Percentiles rank a stretch among this genome's conserved stretches.
Evolutionary conservation across 305 asterid species (phyloP).

Genomic region (Fraxinus floribunda): DNA sequence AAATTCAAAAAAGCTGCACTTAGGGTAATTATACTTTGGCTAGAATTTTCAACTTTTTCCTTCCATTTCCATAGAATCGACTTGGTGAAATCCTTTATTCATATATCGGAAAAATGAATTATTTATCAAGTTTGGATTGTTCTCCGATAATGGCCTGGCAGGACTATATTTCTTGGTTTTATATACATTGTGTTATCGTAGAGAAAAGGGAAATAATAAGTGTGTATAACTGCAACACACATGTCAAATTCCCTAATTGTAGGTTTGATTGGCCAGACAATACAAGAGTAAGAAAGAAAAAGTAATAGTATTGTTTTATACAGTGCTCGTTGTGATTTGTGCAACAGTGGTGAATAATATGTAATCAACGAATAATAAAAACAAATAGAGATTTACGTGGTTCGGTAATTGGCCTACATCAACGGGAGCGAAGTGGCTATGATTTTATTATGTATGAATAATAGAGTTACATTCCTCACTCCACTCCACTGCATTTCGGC

Average conservation of each 20-base stretch:
- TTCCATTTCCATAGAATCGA: background rate
- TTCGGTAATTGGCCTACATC: background rate
- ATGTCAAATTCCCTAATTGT: background rate
- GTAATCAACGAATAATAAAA: background rate
- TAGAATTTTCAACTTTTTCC: background rate
- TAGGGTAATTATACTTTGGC: background rate
- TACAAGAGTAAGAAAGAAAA: background rate
- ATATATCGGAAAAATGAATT: background rate
- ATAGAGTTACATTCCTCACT: background rate
- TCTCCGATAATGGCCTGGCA: background rate
- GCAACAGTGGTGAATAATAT: background rate
- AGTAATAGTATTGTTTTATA: background rate
- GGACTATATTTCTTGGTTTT: background rate
- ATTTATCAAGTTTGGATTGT: background rate
- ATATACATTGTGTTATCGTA: background rate
- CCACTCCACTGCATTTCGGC: background rate
- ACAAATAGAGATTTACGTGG: background rate
- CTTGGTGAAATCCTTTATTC: background rate
- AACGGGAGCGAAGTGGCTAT: background rate
- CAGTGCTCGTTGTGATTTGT: background rate
- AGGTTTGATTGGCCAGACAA: background rate
- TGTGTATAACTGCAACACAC: background rate
- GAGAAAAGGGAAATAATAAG: background rate
- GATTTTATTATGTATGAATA: background rate
- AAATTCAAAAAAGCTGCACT: slow-evolving; percentile 7